Percentiles rank a stretch among this genome's conserved stretches.
Conservation (phyloP, 768 basidiomycete genomes). For the Naematelia encephala region DNA sequence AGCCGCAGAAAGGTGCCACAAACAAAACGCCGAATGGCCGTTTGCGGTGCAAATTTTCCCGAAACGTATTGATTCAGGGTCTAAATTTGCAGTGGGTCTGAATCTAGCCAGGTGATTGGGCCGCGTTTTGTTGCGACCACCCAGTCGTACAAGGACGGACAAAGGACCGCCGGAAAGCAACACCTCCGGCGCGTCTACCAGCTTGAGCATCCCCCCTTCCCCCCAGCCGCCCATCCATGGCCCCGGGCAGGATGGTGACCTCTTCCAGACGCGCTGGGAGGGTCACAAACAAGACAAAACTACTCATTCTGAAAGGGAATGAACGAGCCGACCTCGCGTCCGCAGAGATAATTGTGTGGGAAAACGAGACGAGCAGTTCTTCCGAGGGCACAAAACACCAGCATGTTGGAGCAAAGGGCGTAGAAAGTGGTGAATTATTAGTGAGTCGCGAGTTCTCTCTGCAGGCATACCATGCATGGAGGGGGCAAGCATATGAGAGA, state of each 20-base stretch:
- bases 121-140: not conserved
- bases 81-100: too few species aligned
- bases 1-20: constrained; percentile 1
- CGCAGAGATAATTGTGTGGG: constrained; percentile 42
- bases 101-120: constrained; percentile 5
- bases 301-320: constrained; percentile 37
- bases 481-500: constrained; percentile 5
- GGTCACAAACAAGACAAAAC: constrained; percentile 46
- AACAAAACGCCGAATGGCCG: not conserved
- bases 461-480: constrained; percentile 31
- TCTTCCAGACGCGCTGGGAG: constrained; percentile 39
- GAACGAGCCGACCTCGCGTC: constrained; percentile 36
- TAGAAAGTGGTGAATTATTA: constrained; percentile 41
- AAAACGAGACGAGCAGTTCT: constrained; percentile 19
- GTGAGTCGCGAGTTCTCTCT: constrained; percentile 37
- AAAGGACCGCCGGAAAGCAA: not conserved
- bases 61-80: not conserved
- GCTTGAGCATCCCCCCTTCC: not conserved
- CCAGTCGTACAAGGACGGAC: constrained; percentile 1
- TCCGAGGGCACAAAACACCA: constrained; percentile 36
- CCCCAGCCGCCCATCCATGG: constrained; percentile 17
- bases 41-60: constrained; percentile 11
- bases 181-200: not conserved
- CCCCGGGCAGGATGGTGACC: constrained; percentile 33
- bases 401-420: constrained; percentile 44